phyloP scores from a whole-genome alignment of 1,139 yeast genomes.

The Zygotorulaspora mrakii region DNA sequence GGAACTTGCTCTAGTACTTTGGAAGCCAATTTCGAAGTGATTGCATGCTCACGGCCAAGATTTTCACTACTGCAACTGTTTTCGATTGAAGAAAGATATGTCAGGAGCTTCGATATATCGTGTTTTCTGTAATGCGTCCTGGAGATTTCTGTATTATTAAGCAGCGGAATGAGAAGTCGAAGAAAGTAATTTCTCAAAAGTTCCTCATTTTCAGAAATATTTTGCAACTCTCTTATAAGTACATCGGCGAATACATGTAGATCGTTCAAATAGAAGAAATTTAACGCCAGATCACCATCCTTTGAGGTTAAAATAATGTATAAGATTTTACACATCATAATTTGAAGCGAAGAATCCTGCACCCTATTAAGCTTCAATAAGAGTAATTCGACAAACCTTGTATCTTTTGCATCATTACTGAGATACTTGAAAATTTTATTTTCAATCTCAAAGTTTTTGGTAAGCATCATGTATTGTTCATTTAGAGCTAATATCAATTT shows the following conservation, averaged over 20 bases:
- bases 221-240: slow-evolving; percentile 70
- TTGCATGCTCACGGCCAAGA: slow-evolving; percentile 35
- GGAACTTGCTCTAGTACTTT: slow-evolving; percentile 53
- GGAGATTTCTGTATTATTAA: slow-evolving; percentile 63
- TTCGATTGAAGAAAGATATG: slow-evolving; percentile 42
- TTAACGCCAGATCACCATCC: slow-evolving; percentile 52
- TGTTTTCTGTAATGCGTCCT: slow-evolving; percentile 54
- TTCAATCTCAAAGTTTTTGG: slow-evolving; percentile 40
- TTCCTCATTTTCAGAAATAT: slow-evolving; percentile 59
- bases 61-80: slow-evolving; percentile 33
- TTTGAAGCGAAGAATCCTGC: slow-evolving; percentile 68
- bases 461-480: slow-evolving; percentile 76
- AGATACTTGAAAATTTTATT: slow-evolving; percentile 51
- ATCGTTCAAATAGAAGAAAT: slow-evolving; percentile 74
- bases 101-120: slow-evolving; percentile 51
- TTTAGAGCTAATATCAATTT: slow-evolving; percentile 70
- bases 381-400: slow-evolving; percentile 52
- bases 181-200: slow-evolving; percentile 69
- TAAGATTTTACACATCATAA: slow-evolving; percentile 73
- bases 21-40: slow-evolving; percentile 57
- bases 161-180: slow-evolving; percentile 68
- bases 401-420: slow-evolving; percentile 39
- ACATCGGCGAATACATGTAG: slow-evolving; percentile 83
- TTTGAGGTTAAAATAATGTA: slow-evolving; percentile 72
- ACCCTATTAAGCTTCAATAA: slow-evolving; percentile 65